Conservation (phyloP, 2,329 filamentous ascomycete genomes). For the Chaetomium olivaceum region DNA sequence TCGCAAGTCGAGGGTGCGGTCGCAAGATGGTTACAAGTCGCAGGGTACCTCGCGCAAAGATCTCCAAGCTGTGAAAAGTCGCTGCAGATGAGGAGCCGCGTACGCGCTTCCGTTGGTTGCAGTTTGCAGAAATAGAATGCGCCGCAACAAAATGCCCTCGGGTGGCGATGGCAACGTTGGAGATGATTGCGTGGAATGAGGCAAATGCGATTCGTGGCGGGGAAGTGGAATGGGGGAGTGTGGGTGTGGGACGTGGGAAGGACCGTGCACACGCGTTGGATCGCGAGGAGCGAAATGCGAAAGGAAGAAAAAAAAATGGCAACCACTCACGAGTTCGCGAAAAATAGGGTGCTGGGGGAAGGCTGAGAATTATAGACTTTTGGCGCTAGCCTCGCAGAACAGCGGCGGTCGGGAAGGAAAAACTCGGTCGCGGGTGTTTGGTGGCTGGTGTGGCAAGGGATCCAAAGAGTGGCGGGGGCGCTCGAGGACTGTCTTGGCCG, state of each 20-base stretch:
- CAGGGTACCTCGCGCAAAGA: neutral
- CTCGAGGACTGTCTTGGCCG: neutral
- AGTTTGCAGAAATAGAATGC: neutral
- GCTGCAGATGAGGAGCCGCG: neutral
- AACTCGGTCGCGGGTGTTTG: slow-evolving; percentile 21
- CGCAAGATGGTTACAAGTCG: slow-evolving; percentile 6
- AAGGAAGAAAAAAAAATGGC: slow-evolving; percentile 34
- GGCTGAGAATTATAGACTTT: slow-evolving; percentile 36
- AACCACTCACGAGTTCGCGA: slow-evolving; percentile 34
- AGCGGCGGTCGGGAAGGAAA: slow-evolving; percentile 27
- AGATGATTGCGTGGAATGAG: neutral
- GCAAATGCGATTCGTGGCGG: neutral
- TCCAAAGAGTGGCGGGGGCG: neutral
- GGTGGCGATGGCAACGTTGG: neutral
- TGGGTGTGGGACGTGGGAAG: slow-evolving; percentile 15
- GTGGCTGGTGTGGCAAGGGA: slow-evolving; percentile 12
- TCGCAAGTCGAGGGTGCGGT: neutral
- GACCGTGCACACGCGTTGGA: slow-evolving; percentile 35
- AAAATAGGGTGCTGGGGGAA: slow-evolving; percentile 30
- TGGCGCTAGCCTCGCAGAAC: slow-evolving; percentile 35
- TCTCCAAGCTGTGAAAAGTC: neutral
- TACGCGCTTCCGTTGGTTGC: neutral
- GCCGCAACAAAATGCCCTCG: neutral
- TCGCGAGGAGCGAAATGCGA: slow-evolving; percentile 38
- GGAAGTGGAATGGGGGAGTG: slow-evolving; percentile 14